These are phyloP conservation scores for Zarea fungicola DNA, from an alignment of 2,329 filamentous ascomycete species.

Conservation along the genomic window DNA sequence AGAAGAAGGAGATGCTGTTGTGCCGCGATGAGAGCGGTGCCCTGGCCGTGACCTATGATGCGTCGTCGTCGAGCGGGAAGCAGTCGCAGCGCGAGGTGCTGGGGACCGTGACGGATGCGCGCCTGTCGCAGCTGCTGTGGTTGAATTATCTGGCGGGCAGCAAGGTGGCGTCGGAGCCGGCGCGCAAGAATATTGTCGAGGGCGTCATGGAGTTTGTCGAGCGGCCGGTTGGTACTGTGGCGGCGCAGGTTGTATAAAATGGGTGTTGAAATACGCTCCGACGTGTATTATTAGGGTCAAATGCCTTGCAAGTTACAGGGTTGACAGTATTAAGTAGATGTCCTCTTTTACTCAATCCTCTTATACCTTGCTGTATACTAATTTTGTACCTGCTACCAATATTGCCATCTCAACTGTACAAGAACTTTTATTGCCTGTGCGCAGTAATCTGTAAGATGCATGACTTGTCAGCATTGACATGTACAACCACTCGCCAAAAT, in stretches of 20 bases:
- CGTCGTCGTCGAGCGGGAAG: conserved; percentile 51
- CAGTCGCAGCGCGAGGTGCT: conserved; percentile 47
- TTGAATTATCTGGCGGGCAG: conserved; percentile 83
- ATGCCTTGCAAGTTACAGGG: too few species aligned
- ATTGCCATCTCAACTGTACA: too few species aligned
- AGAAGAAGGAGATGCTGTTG: conserved; percentile 72
- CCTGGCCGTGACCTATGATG: conserved; percentile 63
- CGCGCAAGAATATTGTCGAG: conserved; percentile 75
- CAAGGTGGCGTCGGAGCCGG: conserved; percentile 79
- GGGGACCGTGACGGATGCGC: conserved; percentile 71
- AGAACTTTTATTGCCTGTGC: too few species aligned
- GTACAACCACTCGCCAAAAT: too few species aligned
- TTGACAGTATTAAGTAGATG: too few species aligned
- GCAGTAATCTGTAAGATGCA: too few species aligned
- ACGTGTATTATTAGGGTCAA: conserved; percentile 4
- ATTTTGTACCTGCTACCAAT: too few species aligned
- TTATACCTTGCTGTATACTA: too few species aligned
- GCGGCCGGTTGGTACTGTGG: conserved; percentile 80
- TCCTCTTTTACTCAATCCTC: too few species aligned
- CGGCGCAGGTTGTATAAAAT: conserved; percentile 64
- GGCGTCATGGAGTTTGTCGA: conserved; percentile 86
- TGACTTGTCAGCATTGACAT: too few species aligned
- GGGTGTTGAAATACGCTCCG: not conserved
- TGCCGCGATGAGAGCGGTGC: conserved; percentile 60
- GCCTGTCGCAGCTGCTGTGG: conserved; percentile 79